Base-by-base conservation (phyloP, 73 alveolate genomes). In the Blepharisma stoltei region DNA sequence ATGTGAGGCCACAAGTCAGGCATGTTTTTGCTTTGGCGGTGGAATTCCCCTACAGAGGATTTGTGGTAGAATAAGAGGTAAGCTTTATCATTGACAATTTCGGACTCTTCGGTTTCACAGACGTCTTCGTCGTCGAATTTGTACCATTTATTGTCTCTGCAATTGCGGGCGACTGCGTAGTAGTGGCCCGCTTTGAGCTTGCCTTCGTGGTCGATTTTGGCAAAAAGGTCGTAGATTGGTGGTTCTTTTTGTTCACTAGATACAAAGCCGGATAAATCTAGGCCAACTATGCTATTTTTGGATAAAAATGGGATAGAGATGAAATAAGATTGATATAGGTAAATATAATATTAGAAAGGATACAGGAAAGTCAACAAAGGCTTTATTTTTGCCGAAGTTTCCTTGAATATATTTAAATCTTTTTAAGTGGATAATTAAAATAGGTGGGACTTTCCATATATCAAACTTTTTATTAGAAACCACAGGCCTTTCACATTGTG, bases 181-280 rank as follows among this genome's bases (percentile, higher is more conserved):
- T 94, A 94, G 90, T 94, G 99, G 23, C 99, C 99, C 53, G 82
- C 79, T 6, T 82, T 71, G 32, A 89, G 83, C 6, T 91, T 84
- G 18, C 99, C 99, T 71, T 81, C 91, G 81, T 94, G 99, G 78
- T 92, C 94, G 38, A 91, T 75, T 0, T 92, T 97, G 9, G 95
- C 97, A 85, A 92, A 94, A 71, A 94, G 83, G 88, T 94, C 97
- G 82, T 92, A 94, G 18, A 81, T 86, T 1, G 96, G 92, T 60
- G 79, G 84, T 7, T 90, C 88, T 76, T 89, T 83, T 84, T 92
- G 81, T 0, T 93, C 86, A 32, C 87, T 88, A 20, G 93, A 86
- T 41, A 94, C 86, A 49, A 81, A 90, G 46, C 83, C 88, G 18
- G 88, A 70, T 80, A 94, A 76, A 71, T 94, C 92, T 49, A 94